Percentiles rank a stretch among this genome's conserved stretches.
Conservation (phyloP, 805 yeast species). For the Lachancea waltii region DNA sequence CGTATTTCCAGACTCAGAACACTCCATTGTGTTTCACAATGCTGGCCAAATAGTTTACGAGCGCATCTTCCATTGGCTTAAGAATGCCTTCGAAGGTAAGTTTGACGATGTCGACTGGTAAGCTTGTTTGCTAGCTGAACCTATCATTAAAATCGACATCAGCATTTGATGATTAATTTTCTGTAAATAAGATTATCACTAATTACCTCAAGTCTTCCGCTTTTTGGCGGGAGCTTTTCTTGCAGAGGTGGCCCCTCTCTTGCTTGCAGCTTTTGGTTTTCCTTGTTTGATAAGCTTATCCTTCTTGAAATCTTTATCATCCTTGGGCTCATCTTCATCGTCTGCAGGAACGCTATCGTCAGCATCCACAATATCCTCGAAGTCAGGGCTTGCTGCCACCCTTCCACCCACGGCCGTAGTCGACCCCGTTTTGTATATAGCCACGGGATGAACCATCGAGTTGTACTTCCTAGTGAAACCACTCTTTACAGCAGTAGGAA, state of each 20-base stretch:
- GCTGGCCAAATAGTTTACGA: constrained; percentile 70
- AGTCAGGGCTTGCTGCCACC: constrained; percentile 28
- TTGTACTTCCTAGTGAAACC: constrained; percentile 87
- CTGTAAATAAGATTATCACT: too few species aligned
- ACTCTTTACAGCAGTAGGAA: constrained; percentile 73
- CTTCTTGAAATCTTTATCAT: constrained; percentile 33
- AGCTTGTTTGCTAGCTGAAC: background rate
- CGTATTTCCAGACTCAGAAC: constrained; percentile 91
- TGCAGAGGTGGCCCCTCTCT: constrained; percentile 20
- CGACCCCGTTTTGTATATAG: constrained; percentile 69
- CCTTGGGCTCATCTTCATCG: constrained; percentile 26
- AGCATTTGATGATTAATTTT: too few species aligned
- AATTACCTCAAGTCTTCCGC: too few species aligned
- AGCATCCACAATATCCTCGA: constrained; percentile 34
- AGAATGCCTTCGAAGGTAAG: constrained; percentile 45
- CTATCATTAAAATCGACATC: background rate
- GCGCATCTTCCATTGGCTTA: constrained; percentile 63
- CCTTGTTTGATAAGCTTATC: constrained; percentile 32
- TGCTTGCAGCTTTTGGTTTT: constrained; percentile 26
- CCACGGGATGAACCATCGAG: constrained; percentile 68
- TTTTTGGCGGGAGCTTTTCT: constrained; percentile 12
- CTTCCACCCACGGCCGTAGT: constrained; percentile 36
- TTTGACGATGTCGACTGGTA: constrained; percentile 16
- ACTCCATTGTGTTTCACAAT: constrained; percentile 71
- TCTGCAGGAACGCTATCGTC: constrained; percentile 27